These are phyloP conservation scores for Phytopythium mirpurense DNA, from an alignment of 352 stramenopile genomes.

Conservation along the genomic window DNA sequence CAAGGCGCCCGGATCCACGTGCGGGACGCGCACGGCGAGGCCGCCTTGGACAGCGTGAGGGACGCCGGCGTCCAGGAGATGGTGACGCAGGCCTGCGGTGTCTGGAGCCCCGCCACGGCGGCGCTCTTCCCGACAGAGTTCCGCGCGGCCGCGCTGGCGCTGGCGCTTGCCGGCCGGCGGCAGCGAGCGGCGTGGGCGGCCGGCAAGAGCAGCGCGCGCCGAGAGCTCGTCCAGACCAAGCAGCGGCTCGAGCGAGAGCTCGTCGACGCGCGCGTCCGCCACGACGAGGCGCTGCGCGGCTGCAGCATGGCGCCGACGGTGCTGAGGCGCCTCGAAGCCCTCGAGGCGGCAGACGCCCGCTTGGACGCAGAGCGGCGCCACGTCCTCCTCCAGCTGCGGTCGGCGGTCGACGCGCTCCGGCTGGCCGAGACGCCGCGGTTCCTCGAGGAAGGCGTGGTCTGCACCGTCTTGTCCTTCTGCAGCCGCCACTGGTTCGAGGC, in stretches of 20 bases:
- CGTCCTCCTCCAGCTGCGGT: slow-evolving; percentile 24
- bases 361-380: slow-evolving; percentile 27
- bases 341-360: slow-evolving; percentile 26
- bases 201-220: slow-evolving; percentile 14
- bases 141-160: slow-evolving; percentile 22
- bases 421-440: slow-evolving; percentile 17
- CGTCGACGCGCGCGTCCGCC: slow-evolving; percentile 47
- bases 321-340: slow-evolving; percentile 23
- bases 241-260: slow-evolving; percentile 32
- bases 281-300: slow-evolving; percentile 27
- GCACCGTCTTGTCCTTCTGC: slow-evolving; percentile 48
- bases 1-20: slow-evolving; percentile 37
- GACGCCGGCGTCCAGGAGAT: slow-evolving; percentile 24
- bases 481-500: slow-evolving; percentile 54
- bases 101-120: slow-evolving; percentile 30
- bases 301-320: slow-evolving; percentile 37
- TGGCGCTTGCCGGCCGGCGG: slow-evolving; percentile 33
- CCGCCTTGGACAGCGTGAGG: slow-evolving; percentile 37
- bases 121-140: slow-evolving; percentile 49
- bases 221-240: slow-evolving; percentile 24
- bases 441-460: slow-evolving; percentile 24
- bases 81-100: slow-evolving; percentile 23
- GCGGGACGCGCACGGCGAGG: slow-evolving; percentile 40
- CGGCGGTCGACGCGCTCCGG: slow-evolving; percentile 24
- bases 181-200: slow-evolving; percentile 19